Evolutionary conservation across 176 grass and related monocot species (phyloP).

Genomic region (Secale cereale): DNA sequence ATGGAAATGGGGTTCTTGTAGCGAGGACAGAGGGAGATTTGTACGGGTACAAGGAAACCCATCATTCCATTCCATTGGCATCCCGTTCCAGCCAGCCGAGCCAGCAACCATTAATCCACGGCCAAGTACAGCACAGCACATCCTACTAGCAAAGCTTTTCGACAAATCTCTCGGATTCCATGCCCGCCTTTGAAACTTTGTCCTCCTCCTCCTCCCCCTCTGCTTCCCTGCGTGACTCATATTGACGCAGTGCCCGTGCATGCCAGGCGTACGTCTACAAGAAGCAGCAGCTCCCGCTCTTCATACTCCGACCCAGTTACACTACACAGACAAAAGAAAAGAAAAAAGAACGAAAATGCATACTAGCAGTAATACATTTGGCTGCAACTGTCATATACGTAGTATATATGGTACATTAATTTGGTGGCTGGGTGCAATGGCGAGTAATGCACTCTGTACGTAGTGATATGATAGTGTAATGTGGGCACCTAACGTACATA

Average conservation of each 20-base stretch:
- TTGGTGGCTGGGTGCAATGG: neutral
- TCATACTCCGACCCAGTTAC: neutral
- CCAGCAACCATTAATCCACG: neutral
- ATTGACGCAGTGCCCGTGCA: neutral
- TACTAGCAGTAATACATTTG: neutral
- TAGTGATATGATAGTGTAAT: no score
- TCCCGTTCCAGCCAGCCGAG: neutral
- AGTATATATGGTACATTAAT: neutral
- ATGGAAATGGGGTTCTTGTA: neutral
- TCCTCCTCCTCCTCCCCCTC: neutral
- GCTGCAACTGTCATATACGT: no score
- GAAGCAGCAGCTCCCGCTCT: neutral
- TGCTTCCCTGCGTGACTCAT: neutral
- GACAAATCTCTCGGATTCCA: constrained; percentile 65
- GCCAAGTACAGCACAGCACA: neutral
- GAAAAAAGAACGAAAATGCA: neutral
- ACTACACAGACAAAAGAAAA: neutral
- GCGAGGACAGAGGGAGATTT: constrained; percentile 49
- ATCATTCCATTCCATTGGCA: constrained; percentile 36
- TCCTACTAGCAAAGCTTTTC: neutral
- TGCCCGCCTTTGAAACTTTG: constrained; percentile 40
- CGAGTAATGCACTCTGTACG: neutral
- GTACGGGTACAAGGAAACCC: constrained; percentile 81
- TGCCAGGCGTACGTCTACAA: neutral
- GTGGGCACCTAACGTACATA: neutral